phyloP scores from a whole-genome alignment of 345 rosid species.

The Geranium rotundifolium region DNA sequence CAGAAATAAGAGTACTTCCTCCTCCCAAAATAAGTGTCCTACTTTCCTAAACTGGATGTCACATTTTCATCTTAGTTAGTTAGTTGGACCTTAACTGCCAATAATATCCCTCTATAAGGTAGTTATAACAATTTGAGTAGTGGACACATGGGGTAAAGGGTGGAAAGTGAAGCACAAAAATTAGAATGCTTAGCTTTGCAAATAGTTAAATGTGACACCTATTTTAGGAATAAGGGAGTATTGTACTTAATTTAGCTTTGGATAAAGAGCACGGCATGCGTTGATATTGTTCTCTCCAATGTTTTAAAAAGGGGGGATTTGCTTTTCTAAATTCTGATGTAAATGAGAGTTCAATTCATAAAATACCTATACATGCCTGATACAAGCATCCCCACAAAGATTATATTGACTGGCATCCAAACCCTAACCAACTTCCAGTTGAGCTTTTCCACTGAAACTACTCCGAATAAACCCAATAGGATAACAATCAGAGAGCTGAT shows the following conservation, averaged over 20 bases:
- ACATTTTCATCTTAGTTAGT: no score
- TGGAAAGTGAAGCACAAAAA: no score
- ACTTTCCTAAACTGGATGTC: no score
- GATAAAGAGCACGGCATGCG: neutral
- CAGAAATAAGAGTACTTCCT: no score
- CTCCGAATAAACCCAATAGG: slow-evolving; percentile 36
- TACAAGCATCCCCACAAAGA: slow-evolving; percentile 88
- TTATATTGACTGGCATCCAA: slow-evolving; percentile 88
- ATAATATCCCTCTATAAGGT: no score
- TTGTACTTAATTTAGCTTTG: neutral
- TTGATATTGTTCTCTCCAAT: neutral
- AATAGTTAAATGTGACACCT: no score
- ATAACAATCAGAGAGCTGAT: slow-evolving; percentile 59
- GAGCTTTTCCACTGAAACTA: slow-evolving; percentile 58
- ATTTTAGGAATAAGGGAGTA: no score
- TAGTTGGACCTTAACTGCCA: no score
- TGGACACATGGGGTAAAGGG: no score
- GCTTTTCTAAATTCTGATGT: neutral
- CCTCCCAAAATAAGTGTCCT: no score
- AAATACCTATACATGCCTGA: slow-evolving; percentile 87
- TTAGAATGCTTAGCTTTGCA: no score
- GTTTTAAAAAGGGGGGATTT: neutral
- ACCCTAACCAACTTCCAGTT: slow-evolving; percentile 71
- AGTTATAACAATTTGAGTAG: no score
- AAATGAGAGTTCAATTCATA: neutral